Conservation (phyloP, 140 eudicot genomes). For the Bidens hawaiensis region DNA sequence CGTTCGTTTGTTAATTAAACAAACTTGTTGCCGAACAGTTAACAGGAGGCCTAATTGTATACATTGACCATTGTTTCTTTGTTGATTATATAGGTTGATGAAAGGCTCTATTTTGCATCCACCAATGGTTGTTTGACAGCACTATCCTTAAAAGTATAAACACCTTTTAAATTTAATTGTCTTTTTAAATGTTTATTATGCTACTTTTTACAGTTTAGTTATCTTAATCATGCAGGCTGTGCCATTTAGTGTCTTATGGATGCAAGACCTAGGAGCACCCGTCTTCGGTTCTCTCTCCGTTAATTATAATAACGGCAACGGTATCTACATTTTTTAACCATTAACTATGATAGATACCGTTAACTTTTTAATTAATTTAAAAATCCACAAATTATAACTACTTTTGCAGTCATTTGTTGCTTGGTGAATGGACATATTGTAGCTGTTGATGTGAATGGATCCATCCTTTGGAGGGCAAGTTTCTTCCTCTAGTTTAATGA, state of each 20-base stretch:
- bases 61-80: not conserved
- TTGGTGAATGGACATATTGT: conserved; percentile 68
- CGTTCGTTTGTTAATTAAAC: too few species aligned
- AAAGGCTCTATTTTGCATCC: conserved; percentile 71
- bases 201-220: not conserved
- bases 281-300: conserved; percentile 80
- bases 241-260: conserved; percentile 57
- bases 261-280: conserved; percentile 79
- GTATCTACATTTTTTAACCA: conserved; percentile 18
- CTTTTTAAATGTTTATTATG: conserved; percentile 2
- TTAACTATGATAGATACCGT: not conserved
- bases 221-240: conserved; percentile 32
- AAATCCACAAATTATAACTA: not conserved
- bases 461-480: conserved; percentile 71
- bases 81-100: conserved; percentile 37
- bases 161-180: conserved; percentile 13
- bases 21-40: too few species aligned
- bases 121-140: conserved; percentile 80
- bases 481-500: not conserved
- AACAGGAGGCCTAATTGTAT: not conserved
- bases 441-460: conserved; percentile 52
- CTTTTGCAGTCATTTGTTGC: conserved; percentile 73
- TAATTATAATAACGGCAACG: conserved; percentile 43
- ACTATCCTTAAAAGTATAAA: conserved; percentile 42
- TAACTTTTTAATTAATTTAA: not conserved